phyloP scores from a whole-genome alignment of 192 early-diverging fungal genomes.

The Jimgerdemannia flammicorona region DNA sequence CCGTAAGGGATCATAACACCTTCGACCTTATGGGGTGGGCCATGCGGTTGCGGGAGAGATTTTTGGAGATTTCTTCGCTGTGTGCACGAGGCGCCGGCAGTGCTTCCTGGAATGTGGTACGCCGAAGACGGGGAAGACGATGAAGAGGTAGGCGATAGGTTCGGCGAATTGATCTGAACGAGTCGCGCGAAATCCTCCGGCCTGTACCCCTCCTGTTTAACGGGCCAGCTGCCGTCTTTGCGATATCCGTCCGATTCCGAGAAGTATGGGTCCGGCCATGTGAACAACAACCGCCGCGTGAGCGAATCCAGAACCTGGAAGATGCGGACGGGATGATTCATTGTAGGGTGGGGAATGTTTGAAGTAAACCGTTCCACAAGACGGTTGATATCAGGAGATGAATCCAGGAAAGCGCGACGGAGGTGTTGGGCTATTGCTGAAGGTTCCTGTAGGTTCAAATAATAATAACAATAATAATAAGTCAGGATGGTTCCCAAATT shows the following conservation, averaged over 20 bases:
- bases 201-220: neutral
- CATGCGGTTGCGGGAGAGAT: neutral
- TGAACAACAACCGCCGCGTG: conserved; percentile 1
- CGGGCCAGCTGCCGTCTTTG: neutral
- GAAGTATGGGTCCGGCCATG: conserved; percentile 8
- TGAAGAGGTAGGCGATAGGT: neutral
- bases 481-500: neutral
- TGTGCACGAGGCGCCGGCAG: neutral
- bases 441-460: neutral
- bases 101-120: neutral
- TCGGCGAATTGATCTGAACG: neutral
- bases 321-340: conserved; percentile 1
- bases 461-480: neutral
- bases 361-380: neutral
- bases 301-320: conserved; percentile 13
- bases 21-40: conserved; percentile 8
- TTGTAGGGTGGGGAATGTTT: neutral
- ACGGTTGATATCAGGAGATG: neutral
- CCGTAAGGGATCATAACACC: conserved; percentile 23
- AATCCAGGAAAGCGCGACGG: neutral
- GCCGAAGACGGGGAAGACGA: neutral
- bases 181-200: neutral
- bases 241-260: neutral
- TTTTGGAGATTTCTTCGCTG: neutral
- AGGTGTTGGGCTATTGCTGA: conserved; percentile 4